These are phyloP conservation scores for Capsella rubella DNA, from an alignment of 441 rosid genomes.

Conservation along the genomic window DNA sequence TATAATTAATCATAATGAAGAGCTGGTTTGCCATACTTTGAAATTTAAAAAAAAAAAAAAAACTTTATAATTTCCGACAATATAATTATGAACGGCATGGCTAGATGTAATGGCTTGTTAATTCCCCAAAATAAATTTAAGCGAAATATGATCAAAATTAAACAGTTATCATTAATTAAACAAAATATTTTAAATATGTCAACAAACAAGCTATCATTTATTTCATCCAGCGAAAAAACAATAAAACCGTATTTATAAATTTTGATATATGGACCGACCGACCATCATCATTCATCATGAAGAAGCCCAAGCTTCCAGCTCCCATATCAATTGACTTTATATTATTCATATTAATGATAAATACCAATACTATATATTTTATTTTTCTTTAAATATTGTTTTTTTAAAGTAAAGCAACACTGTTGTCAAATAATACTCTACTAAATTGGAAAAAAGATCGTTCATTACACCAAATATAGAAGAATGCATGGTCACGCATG, in stretches of 20 bases:
- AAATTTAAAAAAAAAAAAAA: neutral
- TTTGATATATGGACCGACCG: conserved; percentile 33
- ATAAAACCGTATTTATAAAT: conserved; percentile 15
- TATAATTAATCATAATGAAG: neutral
- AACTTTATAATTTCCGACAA: conserved; percentile 18
- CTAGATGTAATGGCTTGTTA: conserved; percentile 1
- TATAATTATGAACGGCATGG: conserved; percentile 35
- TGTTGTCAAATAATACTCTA: too few relatives aligned
- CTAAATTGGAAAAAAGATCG: too few relatives aligned
- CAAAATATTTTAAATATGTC: neutral
- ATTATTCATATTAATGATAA: conserved; percentile 14
- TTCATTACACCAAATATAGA: too few relatives aligned
- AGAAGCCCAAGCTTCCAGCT: conserved; percentile 32
- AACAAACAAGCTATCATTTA: conserved; percentile 26
- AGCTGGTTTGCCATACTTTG: conserved; percentile 25
- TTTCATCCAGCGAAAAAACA: conserved; percentile 29
- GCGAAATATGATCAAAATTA: neutral
- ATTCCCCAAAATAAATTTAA: too few relatives aligned
- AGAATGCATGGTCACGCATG: too few relatives aligned
- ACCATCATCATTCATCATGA: conserved; percentile 28
- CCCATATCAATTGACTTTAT: conserved; percentile 3
- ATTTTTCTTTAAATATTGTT: too few relatives aligned
- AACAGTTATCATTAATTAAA: neutral
- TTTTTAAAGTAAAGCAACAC: neutral
- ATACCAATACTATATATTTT: too few relatives aligned